Conservation (phyloP, 2,329 filamentous ascomycete genomes). For the Chalaropsis thielavioides region DNA sequence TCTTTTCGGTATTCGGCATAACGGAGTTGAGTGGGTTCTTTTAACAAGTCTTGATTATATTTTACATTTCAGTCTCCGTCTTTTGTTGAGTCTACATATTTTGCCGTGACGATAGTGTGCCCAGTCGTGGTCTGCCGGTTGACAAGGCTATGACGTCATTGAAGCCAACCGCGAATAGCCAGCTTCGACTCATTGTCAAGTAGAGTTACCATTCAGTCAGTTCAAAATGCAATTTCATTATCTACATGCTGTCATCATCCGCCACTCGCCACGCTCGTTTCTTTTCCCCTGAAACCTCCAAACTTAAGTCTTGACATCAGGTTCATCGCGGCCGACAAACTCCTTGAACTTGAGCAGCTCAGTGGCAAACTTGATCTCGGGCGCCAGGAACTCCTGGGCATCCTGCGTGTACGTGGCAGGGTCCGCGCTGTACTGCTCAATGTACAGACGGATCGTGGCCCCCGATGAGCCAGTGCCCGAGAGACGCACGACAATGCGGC, state of each 20-base stretch:
- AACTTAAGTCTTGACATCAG: constrained; percentile 81
- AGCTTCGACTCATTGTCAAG: no score
- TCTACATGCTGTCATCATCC: constrained; percentile 34
- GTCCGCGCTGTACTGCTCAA: constrained; percentile 88
- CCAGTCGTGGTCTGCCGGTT: no score
- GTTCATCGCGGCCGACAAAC: constrained; percentile 80
- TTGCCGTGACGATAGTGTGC: no score
- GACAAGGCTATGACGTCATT: no score
- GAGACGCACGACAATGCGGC: constrained; percentile 84
- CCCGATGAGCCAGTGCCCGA: constrained; percentile 92
- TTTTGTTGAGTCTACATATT: background rate
- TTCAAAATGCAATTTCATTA: background rate
- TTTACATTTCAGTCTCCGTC: background rate
- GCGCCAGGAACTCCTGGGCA: constrained; percentile 86
- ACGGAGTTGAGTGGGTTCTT: background rate
- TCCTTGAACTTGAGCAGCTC: constrained; percentile 85
- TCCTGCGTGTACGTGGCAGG: constrained; percentile 62
- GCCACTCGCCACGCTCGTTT: background rate
- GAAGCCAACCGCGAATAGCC: no score
- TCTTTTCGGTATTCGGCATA: background rate
- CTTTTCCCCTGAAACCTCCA: background rate
- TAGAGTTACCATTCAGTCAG: no score
- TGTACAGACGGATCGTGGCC: constrained; percentile 90
- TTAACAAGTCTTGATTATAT: background rate
- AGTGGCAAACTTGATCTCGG: constrained; percentile 74